These are phyloP conservation scores for Tolypocladium album DNA, from an alignment of 2,329 filamentous ascomycete genomes.

Conservation along the genomic window DNA sequence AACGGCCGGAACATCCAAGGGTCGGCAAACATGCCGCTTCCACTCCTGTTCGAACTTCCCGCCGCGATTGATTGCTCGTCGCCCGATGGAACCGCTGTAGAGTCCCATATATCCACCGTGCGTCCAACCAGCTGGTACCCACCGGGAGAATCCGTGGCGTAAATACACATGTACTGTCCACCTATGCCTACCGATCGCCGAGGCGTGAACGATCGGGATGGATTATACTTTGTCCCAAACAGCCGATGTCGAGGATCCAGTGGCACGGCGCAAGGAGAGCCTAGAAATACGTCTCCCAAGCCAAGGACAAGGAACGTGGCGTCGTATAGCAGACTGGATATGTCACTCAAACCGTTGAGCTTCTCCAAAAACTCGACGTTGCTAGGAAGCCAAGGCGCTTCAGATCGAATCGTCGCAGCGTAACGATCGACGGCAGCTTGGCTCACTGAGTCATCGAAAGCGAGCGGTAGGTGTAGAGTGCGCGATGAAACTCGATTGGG, in stretches of 20 bases:
- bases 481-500: constrained; percentile 16
- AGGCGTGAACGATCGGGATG: constrained; percentile 25
- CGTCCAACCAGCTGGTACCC: constrained; percentile 26
- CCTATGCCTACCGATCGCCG: constrained; percentile 22
- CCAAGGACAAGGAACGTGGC: constrained; percentile 24
- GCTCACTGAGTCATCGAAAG: constrained; percentile 26
- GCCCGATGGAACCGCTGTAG: constrained; percentile 1
- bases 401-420: constrained; percentile 47
- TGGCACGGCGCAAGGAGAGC: constrained; percentile 24
- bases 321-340: constrained; percentile 17
- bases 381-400: constrained; percentile 51
- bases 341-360: constrained; percentile 19
- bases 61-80: background rate
- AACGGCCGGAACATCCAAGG: constrained; percentile 20
- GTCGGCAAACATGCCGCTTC: background rate
- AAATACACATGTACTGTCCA: constrained; percentile 28
- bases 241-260: constrained; percentile 22
- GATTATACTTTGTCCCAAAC: constrained; percentile 26
- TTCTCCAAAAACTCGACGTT: constrained; percentile 43
- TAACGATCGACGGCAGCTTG: constrained; percentile 47
- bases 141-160: constrained; percentile 24
- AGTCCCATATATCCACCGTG: constrained; percentile 23
- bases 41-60: background rate
- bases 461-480: constrained; percentile 22
- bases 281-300: constrained; percentile 28